Evolutionary conservation across 2,329 filamentous ascomycete genomes (phyloP).

Genomic region (Beauveria varroae): DNA sequence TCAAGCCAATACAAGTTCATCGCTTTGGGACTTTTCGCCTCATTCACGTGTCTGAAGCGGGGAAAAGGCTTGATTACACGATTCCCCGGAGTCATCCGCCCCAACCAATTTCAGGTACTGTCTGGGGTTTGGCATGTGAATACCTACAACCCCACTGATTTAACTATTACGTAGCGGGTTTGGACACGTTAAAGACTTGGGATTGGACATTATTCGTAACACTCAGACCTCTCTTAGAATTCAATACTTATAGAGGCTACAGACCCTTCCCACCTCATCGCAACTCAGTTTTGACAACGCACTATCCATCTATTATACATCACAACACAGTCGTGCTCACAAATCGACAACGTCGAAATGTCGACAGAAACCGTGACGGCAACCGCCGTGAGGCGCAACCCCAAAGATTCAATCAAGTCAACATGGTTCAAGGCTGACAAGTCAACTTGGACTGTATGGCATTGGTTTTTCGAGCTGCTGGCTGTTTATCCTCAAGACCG

Average conservation of each 20-base stretch:
- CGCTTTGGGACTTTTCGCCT: background rate
- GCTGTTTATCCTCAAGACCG: conserved; percentile 21
- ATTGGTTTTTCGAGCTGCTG: conserved; percentile 26
- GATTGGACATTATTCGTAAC: background rate
- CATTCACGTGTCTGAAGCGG: background rate
- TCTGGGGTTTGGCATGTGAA: conserved; percentile 5
- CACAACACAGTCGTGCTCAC: background rate
- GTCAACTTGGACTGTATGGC: conserved; percentile 23
- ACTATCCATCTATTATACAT: background rate
- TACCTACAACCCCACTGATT: background rate
- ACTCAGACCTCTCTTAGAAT: background rate
- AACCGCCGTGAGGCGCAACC: conserved; percentile 4
- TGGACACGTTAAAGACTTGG: background rate
- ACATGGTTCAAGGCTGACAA: conserved; percentile 26
- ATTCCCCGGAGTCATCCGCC: background rate
- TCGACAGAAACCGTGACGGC: conserved; percentile 6
- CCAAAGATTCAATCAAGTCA: conserved; percentile 33
- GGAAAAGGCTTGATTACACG: background rate
- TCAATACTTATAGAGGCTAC: background rate
- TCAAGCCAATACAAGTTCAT: background rate
- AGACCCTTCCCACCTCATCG: background rate
- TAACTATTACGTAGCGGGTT: background rate
- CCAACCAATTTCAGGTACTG: conserved; percentile 1
- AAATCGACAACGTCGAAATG: background rate
- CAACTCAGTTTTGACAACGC: background rate